These are phyloP conservation scores for Thraustochytrium striatum DNA, from an alignment of 352 stramenopile genomes.

Conservation along the genomic window DNA sequence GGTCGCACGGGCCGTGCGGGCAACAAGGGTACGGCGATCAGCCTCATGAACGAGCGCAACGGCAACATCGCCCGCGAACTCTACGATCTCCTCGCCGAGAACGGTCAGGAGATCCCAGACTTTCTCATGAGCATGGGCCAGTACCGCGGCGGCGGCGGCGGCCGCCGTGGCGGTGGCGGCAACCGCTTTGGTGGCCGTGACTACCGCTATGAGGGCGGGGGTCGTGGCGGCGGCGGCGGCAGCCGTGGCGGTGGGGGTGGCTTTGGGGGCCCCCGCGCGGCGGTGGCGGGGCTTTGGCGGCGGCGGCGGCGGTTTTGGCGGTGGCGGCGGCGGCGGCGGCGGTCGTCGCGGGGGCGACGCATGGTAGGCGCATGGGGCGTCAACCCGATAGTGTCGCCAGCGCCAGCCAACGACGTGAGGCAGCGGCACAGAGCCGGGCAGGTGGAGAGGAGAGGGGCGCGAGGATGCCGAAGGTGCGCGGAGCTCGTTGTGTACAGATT, in stretches of 20 bases:
- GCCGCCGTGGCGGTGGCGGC: conserved; percentile 45
- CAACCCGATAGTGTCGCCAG: too few relatives aligned
- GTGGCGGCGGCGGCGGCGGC: conserved; percentile 35
- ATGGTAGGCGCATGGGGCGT: background rate
- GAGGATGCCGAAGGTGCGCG: too few relatives aligned
- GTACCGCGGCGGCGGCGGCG: conserved; percentile 40
- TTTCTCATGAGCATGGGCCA: conserved; percentile 37
- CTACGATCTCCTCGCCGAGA: conserved; percentile 80
- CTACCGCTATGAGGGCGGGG: conserved; percentile 24
- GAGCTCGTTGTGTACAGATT: too few relatives aligned
- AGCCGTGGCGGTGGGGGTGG: background rate
- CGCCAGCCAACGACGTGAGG: too few relatives aligned
- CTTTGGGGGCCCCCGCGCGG: background rate
- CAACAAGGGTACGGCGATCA: conserved; percentile 92
- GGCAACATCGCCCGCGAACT: conserved; percentile 92
- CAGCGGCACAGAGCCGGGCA: too few relatives aligned
- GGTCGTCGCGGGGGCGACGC: conserved; percentile 16
- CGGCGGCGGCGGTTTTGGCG: conserved; percentile 6
- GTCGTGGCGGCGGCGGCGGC: conserved; percentile 41
- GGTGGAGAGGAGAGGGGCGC: too few relatives aligned
- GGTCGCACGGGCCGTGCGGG: conserved; percentile 96
- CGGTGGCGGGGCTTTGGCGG: conserved; percentile 42
- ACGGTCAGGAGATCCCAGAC: conserved; percentile 50
- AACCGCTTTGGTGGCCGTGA: conserved; percentile 50
- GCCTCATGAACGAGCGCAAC: conserved; percentile 99